Percentiles rank a stretch among this genome's conserved stretches.
These are phyloP conservation scores for Alternaria brassicicola DNA, from an alignment of 2,329 filamentous ascomycete species.

Conservation along the genomic window DNA sequence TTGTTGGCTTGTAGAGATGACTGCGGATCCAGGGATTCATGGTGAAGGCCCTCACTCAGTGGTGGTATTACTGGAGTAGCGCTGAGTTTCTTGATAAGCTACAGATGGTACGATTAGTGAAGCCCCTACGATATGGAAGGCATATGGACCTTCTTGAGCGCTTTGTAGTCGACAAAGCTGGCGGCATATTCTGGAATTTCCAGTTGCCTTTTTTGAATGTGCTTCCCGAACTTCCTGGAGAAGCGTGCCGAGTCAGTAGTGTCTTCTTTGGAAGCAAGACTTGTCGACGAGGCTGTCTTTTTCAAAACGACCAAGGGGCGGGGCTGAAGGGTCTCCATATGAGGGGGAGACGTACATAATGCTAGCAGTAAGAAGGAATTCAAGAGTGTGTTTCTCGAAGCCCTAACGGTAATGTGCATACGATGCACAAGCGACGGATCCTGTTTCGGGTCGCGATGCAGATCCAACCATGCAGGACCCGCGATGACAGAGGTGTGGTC, in stretches of 20 bases:
- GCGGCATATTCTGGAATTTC: constrained; percentile 99
- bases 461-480: constrained; percentile 44
- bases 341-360: constrained; percentile 48
- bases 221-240: constrained; percentile 97
- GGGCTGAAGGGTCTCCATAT: constrained; percentile 43
- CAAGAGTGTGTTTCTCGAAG: constrained; percentile 24
- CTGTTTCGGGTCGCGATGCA: constrained; percentile 27
- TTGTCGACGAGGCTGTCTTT: constrained; percentile 45
- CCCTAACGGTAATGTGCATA: constrained; percentile 30
- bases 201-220: constrained; percentile 98
- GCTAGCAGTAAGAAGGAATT: constrained; percentile 32
- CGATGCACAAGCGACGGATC: constrained; percentile 41
- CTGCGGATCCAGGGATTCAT: constrained; percentile 72
- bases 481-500: constrained; percentile 35
- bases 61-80: constrained; percentile 84
- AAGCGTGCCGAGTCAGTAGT: constrained; percentile 48
- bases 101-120: constrained; percentile 30
- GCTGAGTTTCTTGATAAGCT: constrained; percentile 99
- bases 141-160: constrained; percentile 84
- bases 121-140: not conserved
- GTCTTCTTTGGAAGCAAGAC: constrained; percentile 46
- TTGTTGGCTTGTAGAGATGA: constrained; percentile 93
- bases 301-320: constrained; percentile 37
- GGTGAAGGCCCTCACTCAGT: constrained; percentile 65
- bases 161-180: constrained; percentile 99